Evolutionary conservation across 1,284 basidiomycete genomes (phyloP).

Genomic region (Marasmius tenuissimus): DNA sequence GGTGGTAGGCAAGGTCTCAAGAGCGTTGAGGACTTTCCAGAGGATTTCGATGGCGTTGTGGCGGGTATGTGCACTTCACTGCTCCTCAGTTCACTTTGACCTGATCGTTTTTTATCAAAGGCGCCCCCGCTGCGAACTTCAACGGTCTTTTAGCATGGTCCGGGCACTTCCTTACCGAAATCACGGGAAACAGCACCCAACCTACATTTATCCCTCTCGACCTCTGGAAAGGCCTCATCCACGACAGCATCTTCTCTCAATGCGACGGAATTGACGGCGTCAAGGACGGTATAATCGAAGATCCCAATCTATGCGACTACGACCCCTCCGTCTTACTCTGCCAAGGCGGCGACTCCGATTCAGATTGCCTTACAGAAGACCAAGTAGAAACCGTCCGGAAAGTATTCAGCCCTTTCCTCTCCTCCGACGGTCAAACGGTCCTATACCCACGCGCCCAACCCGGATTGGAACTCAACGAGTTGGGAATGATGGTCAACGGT

Average conservation of each 20-base stretch:
- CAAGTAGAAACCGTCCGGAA: constrained; percentile 32
- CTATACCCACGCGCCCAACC: constrained; percentile 26
- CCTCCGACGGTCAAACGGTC: constrained; percentile 25
- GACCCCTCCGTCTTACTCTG: constrained; percentile 29
- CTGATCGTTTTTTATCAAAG: background rate
- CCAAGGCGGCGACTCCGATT: constrained; percentile 18
- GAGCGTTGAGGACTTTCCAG: constrained; percentile 16
- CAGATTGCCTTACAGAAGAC: constrained; percentile 27
- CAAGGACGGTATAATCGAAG: constrained; percentile 31
- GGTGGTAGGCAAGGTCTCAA: constrained; percentile 20
- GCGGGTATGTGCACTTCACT: constrained; percentile 5
- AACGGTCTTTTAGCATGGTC: constrained; percentile 11
- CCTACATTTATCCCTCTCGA: constrained; percentile 9
- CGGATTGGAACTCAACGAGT: constrained; percentile 8
- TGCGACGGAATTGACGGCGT: constrained; percentile 32
- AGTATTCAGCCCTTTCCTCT: constrained; percentile 30
- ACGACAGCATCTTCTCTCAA: constrained; percentile 15
- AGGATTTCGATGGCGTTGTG: constrained; percentile 21
- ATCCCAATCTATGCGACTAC: constrained; percentile 33
- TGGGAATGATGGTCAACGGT: constrained; percentile 5
- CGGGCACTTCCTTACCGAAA: background rate
- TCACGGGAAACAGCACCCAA: background rate
- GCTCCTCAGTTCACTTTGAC: background rate
- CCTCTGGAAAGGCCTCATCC: constrained; percentile 9
- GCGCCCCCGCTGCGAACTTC: constrained; percentile 12